These are phyloP conservation scores for Dendrocalamus latiflorus DNA, from an alignment of 202 grass and related monocot species.

Conservation along the genomic window DNA sequence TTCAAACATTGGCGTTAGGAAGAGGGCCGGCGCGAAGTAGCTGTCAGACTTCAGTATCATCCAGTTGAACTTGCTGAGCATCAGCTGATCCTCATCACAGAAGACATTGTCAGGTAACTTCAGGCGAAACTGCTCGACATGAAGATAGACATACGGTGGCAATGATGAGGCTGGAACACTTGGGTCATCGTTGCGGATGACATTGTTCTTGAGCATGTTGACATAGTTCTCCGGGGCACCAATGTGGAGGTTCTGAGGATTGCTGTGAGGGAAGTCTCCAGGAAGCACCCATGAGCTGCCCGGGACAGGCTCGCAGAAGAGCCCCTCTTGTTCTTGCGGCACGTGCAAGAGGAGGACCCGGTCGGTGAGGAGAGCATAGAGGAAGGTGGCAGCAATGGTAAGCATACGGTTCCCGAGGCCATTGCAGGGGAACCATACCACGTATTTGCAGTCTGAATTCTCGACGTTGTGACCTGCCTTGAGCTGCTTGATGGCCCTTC, in stretches of 20 bases:
- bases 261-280: conserved; percentile 49
- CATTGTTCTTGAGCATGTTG: conserved; percentile 67
- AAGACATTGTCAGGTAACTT: conserved; percentile 69
- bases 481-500: too few relatives aligned
- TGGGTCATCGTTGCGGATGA: conserved; percentile 25
- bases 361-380: too few relatives aligned
- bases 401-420: conserved; percentile 92
- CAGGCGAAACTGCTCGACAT: conserved; percentile 46
- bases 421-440: conserved; percentile 86
- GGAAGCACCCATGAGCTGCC: conserved; percentile 79
- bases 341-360: conserved; percentile 58
- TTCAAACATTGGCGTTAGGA: conserved; percentile 63
- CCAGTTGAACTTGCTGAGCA: conserved; percentile 68
- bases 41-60: conserved; percentile 79
- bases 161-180: conserved; percentile 27
- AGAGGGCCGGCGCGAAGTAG: conserved; percentile 80
- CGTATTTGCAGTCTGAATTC: conserved; percentile 56
- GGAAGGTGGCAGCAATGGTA: conserved; percentile 71
- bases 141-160: conserved; percentile 70
- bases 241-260: conserved; percentile 31
- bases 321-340: conserved; percentile 43
- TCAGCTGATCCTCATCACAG: conserved; percentile 64
- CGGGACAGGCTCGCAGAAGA: conserved; percentile 93
- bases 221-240: conserved; percentile 59
- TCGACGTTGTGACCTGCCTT: too few relatives aligned